These are phyloP conservation scores for Metarhizium guizhouense DNA, from an alignment of 2,329 filamentous ascomycete genomes.

Conservation along the genomic window DNA sequence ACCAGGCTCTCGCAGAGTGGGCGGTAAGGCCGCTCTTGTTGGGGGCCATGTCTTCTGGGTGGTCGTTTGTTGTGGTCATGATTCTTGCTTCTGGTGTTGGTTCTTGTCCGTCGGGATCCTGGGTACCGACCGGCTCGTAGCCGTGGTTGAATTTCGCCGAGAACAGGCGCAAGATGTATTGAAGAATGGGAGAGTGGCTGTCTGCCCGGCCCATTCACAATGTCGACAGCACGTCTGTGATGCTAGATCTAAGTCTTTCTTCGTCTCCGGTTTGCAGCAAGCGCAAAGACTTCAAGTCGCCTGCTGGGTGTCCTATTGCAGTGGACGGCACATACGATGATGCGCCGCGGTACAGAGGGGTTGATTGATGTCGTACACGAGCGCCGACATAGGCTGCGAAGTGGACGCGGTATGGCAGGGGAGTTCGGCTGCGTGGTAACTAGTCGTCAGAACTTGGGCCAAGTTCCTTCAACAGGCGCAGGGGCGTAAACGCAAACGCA, in stretches of 20 bases:
- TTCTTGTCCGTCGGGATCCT: neutral
- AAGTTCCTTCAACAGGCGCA: neutral
- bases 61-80: neutral
- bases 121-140: neutral
- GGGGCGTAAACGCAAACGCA: neutral
- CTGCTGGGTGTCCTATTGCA: conserved; percentile 37
- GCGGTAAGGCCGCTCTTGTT: conserved; percentile 13
- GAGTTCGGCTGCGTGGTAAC: neutral
- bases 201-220: neutral
- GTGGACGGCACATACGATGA: conserved; percentile 32
- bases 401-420: neutral
- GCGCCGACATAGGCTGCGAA: neutral
- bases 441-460: neutral
- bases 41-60: neutral
- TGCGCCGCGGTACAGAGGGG: conserved; percentile 1
- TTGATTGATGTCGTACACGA: neutral
- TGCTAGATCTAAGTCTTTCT: conserved; percentile 42
- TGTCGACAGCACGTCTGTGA: neutral
- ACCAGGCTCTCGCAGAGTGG: neutral
- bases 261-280: conserved; percentile 42
- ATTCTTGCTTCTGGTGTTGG: neutral
- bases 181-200: neutral
- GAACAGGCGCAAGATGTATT: neutral
- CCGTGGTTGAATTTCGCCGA: neutral
- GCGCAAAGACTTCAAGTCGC: conserved; percentile 62